Conservation (phyloP, 306 rosid species). For the barrel medic (Medicago truncatula) region MtrunA17r5.0-ANR NC_053043.1:49219501-49220000, state of each 20-base stretch:
- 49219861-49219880: background rate
- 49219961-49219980: constrained; percentile 62
- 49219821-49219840: too few species aligned
- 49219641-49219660: too few species aligned
- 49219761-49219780: background rate
- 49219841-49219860: too few species aligned
- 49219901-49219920: background rate
- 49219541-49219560: background rate
- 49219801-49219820: background rate
- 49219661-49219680: background rate
- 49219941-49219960: constrained; percentile 73
- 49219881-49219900: background rate
- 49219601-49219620: background rate
- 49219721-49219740: too few species aligned
- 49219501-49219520: too few species aligned
- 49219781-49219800: background rate
- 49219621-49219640: background rate
- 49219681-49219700: background rate
- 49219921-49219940: constrained; percentile 77
- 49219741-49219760: too few species aligned
- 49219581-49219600: background rate
- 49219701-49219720: too few species aligned
- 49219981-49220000: constrained; percentile 65
- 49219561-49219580: background rate
- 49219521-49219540: too few species aligned